phyloP scores from a whole-genome alignment of 2,329 filamentous ascomycete species.

The Clonostachys byssicola region DNA sequence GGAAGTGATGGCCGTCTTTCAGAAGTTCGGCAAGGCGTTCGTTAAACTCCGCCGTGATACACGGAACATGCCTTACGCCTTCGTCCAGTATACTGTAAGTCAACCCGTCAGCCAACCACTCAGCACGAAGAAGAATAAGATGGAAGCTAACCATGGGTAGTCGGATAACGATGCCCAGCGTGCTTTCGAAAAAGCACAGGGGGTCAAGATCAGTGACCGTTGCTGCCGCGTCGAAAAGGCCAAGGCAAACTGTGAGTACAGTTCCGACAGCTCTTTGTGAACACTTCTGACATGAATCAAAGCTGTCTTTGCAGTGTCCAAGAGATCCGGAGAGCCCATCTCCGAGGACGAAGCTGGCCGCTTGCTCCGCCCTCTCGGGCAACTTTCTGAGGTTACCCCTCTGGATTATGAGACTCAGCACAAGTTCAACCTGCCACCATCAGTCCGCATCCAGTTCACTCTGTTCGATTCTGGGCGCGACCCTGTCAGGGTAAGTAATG shows the following conservation, averaged over 20 bases:
- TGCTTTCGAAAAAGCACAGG: conserved; percentile 42
- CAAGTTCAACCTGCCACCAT: conserved; percentile 25
- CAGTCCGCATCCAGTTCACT: conserved; percentile 42
- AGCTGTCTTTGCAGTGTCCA: conserved; percentile 47
- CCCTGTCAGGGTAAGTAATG: conserved; percentile 38
- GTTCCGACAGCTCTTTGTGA: conserved; percentile 1
- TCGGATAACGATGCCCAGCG: conserved; percentile 39
- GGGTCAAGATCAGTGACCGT: conserved; percentile 47
- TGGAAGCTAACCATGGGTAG: conserved; percentile 25
- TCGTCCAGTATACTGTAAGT: conserved; percentile 58
- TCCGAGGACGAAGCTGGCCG: conserved; percentile 35
- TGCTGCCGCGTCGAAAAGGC: conserved; percentile 56
- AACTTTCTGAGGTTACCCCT: conserved; percentile 30
- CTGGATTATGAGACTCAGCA: conserved; percentile 24
- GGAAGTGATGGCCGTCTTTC: conserved; percentile 48
- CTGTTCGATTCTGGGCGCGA: conserved; percentile 47
- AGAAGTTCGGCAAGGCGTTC: conserved; percentile 49
- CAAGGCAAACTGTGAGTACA: conserved; percentile 49
- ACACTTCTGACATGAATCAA: conserved; percentile 11
- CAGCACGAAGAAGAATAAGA: too few species aligned
- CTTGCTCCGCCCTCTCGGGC: conserved; percentile 38
- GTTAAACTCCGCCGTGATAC: conserved; percentile 61
- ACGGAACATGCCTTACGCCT: conserved; percentile 57
- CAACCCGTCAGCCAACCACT: background rate
- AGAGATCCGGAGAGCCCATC: conserved; percentile 22